phyloP scores from a whole-genome alignment of 345 rosid genomes.

The Aethionema arabicum region DNA sequence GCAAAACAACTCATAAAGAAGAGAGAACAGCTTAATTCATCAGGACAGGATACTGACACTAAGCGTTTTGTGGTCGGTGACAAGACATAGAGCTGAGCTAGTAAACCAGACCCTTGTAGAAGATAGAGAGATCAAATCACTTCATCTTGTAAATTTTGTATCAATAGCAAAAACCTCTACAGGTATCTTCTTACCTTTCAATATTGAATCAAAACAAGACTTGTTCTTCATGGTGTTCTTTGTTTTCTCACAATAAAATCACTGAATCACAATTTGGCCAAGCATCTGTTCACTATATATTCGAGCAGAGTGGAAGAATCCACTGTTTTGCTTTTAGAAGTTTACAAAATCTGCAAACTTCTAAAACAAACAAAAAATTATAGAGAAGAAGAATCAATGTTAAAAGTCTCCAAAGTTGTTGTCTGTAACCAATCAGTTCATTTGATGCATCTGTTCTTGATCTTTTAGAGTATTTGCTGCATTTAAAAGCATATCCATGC shows the following conservation, averaged over 20 bases:
- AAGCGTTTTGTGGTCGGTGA: constrained; percentile 61
- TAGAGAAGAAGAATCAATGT: constrained; percentile 17
- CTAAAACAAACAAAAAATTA: constrained; percentile 3
- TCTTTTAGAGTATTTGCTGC: constrained; percentile 69
- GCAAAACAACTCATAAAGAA: constrained; percentile 65
- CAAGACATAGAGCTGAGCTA: constrained; percentile 22
- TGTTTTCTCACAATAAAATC: no score
- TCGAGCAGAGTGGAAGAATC: constrained; percentile 6
- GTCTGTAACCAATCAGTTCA: constrained; percentile 25
- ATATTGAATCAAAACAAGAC: no score
- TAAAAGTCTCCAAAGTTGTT: constrained; percentile 4
- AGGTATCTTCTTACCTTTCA: no score
- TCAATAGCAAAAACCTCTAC: no score
- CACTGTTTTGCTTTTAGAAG: not conserved
- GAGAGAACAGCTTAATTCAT: constrained; percentile 65
- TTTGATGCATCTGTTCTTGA: constrained; percentile 43
- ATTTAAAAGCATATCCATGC: constrained; percentile 75
- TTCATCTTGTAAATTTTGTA: not conserved
- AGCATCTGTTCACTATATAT: not conserved
- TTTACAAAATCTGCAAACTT: constrained; percentile 20
- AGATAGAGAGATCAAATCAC: not conserved
- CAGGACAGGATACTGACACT: constrained; percentile 46
- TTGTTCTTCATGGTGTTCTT: no score
- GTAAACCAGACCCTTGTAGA: constrained; percentile 23
- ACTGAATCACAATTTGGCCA: not conserved